Evolutionary conservation across 2,329 filamentous ascomycete genomes (phyloP), one percentile per base, ranked within the genome.

Genomic region (Cadophora sp.): DNA sequence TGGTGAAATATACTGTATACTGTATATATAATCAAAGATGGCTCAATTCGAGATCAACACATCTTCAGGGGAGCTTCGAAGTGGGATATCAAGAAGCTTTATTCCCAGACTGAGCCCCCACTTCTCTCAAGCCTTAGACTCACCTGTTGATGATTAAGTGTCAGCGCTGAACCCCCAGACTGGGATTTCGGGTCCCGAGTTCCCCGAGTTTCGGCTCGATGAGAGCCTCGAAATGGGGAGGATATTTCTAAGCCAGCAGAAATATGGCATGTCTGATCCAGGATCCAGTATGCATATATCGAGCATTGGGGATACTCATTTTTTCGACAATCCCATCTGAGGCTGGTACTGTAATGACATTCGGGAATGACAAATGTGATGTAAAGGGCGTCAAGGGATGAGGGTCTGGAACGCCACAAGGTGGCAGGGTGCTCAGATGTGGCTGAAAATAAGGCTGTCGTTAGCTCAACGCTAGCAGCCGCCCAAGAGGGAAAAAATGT

Each of bases 1-100:
- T 74, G 36, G 33, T 41, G 18, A 22, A 16, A 2, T 56, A 39
- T 56, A 33, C 53, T 39, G 24, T 39, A 56, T 56, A 56, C 33
- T 39, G 30, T 6, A 18, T 9, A 22, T 20, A 39, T 56, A 33
- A 53, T 18, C 50, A n/a, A 39, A 39, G 20, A 36, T 7, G 39
- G 20, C 30, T 22, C 18, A 48, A 20, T 48, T 24, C 7, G 33
- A 0, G n/a, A 8, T 27, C 11, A 39, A n/a, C 9, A 18, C n/a
- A 41, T 16, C 20, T 39, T 16, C 5, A 18, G 16, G 20, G 4
- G 22, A 27, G 14, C 3, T 24, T 20, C 1, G 5, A 14, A 2
- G 41, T 27, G 58, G 41, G 41, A 16, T 30, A 30, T 14, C 24
- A 48, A 30, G 41, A 30, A 30, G 22, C 41, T 60, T 60, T 60